Conservation (phyloP, 345 rosid genomes). For the Brassica carinata region DNA sequence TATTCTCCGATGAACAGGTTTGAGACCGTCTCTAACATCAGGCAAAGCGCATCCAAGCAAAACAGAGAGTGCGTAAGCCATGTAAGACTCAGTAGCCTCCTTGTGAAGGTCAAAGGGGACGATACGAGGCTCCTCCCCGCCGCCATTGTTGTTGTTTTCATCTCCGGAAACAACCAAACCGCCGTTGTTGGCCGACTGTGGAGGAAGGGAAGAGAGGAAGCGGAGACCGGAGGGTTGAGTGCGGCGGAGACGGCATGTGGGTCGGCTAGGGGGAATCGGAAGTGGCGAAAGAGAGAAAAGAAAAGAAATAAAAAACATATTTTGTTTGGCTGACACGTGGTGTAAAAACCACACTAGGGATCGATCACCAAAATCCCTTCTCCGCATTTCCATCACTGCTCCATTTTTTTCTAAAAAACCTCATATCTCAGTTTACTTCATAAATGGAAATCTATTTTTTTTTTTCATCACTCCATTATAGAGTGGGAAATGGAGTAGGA, state of each 20-base stretch:
- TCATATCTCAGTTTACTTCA: too few species aligned
- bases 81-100: slow-evolving; percentile 88
- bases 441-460: too few species aligned
- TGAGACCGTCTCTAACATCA: slow-evolving; percentile 87
- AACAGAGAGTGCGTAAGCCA: slow-evolving; percentile 92
- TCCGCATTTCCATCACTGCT: too few species aligned
- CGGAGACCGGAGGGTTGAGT: slow-evolving; percentile 40
- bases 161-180: slow-evolving; percentile 38
- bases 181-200: slow-evolving; percentile 10
- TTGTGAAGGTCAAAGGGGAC: slow-evolving; percentile 74
- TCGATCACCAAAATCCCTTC: too few species aligned
- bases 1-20: slow-evolving; percentile 94
- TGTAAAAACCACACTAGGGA: too few species aligned
- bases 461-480: too few species aligned
- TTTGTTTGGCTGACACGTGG: too few species aligned
- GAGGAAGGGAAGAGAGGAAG: slow-evolving; percentile 45
- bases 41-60: slow-evolving; percentile 94
- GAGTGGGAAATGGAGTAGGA: too few species aligned
- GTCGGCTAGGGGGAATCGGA: slow-evolving; percentile 30
- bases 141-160: slow-evolving; percentile 3
- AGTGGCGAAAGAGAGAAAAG: slow-evolving; percentile 9
- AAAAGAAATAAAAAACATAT: too few species aligned
- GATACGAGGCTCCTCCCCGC: slow-evolving; percentile 43
- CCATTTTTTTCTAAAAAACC: too few species aligned
- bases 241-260: slow-evolving; percentile 38